These are phyloP conservation scores for Alternaria sp. DNA, from an alignment of 2,329 filamentous ascomycete species.

Conservation along the genomic window DNA sequence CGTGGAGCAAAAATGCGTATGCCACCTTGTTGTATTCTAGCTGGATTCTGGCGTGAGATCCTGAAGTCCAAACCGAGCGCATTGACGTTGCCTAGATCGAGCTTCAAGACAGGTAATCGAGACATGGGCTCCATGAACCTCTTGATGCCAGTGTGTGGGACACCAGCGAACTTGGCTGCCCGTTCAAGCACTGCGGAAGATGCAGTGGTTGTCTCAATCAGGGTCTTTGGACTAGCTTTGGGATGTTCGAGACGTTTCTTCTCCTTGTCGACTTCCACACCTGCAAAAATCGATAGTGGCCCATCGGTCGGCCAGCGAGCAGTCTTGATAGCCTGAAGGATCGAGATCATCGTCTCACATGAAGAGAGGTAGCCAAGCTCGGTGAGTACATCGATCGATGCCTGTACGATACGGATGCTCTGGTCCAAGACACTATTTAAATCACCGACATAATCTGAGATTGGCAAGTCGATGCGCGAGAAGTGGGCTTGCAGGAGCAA, in stretches of 20 bases:
- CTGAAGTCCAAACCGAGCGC: constrained; percentile 69
- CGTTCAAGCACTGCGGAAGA: constrained; percentile 41
- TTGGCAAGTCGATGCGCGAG: constrained; percentile 89
- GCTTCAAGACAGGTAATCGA: constrained; percentile 72
- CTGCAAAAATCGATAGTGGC: constrained; percentile 80
- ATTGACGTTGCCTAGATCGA: constrained; percentile 69
- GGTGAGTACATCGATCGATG: constrained; percentile 89
- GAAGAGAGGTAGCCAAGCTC: constrained; percentile 85
- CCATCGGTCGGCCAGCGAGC: constrained; percentile 89
- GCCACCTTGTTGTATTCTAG: constrained; percentile 54
- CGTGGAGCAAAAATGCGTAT: constrained; percentile 83
- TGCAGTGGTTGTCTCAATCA: constrained; percentile 51
- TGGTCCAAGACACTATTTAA: constrained; percentile 90
- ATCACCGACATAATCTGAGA: constrained; percentile 96
- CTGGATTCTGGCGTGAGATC: constrained; percentile 71
- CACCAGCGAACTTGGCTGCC: constrained; percentile 58
- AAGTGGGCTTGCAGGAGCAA: constrained; percentile 94
- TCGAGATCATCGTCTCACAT: constrained; percentile 79
- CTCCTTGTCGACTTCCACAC: constrained; percentile 62
- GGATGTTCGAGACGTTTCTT: constrained; percentile 54
- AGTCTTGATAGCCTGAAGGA: constrained; percentile 92
- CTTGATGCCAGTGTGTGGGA: constrained; percentile 56
- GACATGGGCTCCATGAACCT: constrained; percentile 68
- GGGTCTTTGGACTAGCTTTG: constrained; percentile 43
- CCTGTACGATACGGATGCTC: constrained; percentile 95